Conservation (phyloP, 2,329 filamentous ascomycete species). For the Neurospora crassa region DNA sequence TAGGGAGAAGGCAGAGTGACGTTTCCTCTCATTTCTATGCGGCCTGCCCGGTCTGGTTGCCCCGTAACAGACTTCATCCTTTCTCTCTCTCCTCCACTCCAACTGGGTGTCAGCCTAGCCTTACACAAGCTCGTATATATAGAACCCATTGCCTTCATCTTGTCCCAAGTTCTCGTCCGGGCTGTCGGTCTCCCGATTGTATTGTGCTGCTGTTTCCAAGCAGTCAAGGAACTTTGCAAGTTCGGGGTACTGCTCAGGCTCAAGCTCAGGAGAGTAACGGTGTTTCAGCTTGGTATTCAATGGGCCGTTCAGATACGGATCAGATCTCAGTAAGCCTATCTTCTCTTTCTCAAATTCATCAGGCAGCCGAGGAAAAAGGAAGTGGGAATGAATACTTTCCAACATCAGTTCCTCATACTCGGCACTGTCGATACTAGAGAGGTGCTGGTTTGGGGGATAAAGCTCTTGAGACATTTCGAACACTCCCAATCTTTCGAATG, state of each 20-base stretch:
- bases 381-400: too few relatives aligned
- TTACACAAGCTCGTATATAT: neutral
- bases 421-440: too few relatives aligned
- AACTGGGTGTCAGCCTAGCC: neutral
- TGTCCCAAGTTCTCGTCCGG: neutral
- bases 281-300: neutral
- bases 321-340: neutral
- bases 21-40: neutral
- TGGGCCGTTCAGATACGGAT: neutral
- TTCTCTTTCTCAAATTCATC: neutral
- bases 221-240: fast-evolving
- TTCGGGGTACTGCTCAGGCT: neutral
- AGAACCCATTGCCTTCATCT: neutral
- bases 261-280: neutral
- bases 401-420: fast-evolving
- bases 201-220: neutral
- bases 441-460: too few relatives aligned
- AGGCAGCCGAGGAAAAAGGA: too few relatives aligned
- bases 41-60: neutral
- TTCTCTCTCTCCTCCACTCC: neutral
- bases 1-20: neutral
- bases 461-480: neutral
- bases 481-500: neutral
- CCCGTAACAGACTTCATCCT: neutral
- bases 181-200: neutral